Percentiles rank a stretch among this genome's conserved stretches.
Conservation (phyloP, 1,284 basidiomycete genomes). For the Ceratobasidium sp. region DNA sequence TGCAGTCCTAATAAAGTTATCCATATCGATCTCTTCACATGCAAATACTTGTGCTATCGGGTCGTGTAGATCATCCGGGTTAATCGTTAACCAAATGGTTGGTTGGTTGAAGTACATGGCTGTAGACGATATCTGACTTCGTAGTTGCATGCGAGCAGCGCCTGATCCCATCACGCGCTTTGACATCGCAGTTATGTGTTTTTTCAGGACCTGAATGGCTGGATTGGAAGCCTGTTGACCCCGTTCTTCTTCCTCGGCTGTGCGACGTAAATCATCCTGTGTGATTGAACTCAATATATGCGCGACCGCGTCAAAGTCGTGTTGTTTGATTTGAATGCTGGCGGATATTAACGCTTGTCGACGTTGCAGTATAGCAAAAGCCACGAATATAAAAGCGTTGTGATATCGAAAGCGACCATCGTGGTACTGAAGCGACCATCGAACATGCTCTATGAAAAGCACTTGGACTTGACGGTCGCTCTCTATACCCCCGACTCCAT, state of each 20-base stretch:
- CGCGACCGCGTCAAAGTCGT: constrained; percentile 34
- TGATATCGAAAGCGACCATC: constrained; percentile 55
- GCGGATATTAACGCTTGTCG: constrained; percentile 44
- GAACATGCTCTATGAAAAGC: constrained; percentile 53
- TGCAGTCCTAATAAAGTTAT: constrained; percentile 51
- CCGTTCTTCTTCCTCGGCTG: constrained; percentile 46
- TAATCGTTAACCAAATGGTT: constrained; percentile 52
- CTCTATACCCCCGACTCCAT: constrained; percentile 58
- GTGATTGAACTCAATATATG: constrained; percentile 6
- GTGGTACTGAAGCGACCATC: constrained; percentile 56
- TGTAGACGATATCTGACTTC: constrained; percentile 54
- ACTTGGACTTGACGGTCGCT: constrained; percentile 49
- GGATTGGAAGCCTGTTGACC: constrained; percentile 12
- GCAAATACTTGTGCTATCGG: constrained; percentile 56
- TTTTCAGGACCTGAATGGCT: constrained; percentile 18
- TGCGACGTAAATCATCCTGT: constrained; percentile 37
- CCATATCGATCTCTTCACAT: constrained; percentile 56
- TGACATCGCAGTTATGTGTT: constrained; percentile 42
- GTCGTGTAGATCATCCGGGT: constrained; percentile 53
- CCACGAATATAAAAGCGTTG: constrained; percentile 55
- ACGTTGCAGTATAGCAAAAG: constrained; percentile 55
- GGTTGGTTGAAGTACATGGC: constrained; percentile 43
- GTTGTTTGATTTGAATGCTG: constrained; percentile 44
- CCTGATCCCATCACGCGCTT: constrained; percentile 48
- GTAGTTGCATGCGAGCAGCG: constrained; percentile 46